A percentile compares a stretch with the other conserved stretches of the same genome.
Conservation (phyloP, 805 yeast genomes). For the Sungouiella blattae region DNA sequence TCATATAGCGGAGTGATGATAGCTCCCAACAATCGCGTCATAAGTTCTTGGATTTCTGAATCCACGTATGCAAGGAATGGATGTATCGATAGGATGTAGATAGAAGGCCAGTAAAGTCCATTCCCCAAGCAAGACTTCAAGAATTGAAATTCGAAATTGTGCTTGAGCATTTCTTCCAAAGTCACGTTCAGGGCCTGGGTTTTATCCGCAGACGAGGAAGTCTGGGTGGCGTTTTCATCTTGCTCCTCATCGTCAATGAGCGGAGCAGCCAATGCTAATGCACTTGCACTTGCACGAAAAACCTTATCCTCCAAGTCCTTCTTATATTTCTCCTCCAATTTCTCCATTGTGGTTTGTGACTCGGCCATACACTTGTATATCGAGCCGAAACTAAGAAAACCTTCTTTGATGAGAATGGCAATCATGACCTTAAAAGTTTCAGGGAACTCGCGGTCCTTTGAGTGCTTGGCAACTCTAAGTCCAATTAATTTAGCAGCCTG, state of each 20-base stretch:
- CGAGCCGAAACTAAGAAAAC: conserved; percentile 60
- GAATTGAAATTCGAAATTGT: conserved; percentile 33
- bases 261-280: conserved; percentile 86
- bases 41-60: conserved; percentile 42
- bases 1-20: conserved; percentile 49
- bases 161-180: conserved; percentile 9
- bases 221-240: background rate
- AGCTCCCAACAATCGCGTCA: conserved; percentile 48
- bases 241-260: conserved; percentile 64
- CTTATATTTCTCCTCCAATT: conserved; percentile 43
- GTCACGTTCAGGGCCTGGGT: no score
- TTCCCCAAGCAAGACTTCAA: conserved; percentile 51
- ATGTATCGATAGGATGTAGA: conserved; percentile 54
- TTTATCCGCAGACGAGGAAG: conserved; percentile 15
- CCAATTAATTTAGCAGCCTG: conserved; percentile 55
- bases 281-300: conserved; percentile 63
- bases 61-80: conserved; percentile 61
- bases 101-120: conserved; percentile 62
- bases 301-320: conserved; percentile 52
- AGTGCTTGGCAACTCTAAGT: conserved; percentile 33
- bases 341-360: conserved; percentile 41
- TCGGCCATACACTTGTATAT: conserved; percentile 59
- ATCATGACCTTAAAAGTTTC: conserved; percentile 44
- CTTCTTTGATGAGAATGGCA: conserved; percentile 61
- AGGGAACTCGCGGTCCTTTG: conserved; percentile 32